Base-by-base conservation (phyloP, 2,329 filamentous ascomycete species). In the Alternaria gansuensis region DNA sequence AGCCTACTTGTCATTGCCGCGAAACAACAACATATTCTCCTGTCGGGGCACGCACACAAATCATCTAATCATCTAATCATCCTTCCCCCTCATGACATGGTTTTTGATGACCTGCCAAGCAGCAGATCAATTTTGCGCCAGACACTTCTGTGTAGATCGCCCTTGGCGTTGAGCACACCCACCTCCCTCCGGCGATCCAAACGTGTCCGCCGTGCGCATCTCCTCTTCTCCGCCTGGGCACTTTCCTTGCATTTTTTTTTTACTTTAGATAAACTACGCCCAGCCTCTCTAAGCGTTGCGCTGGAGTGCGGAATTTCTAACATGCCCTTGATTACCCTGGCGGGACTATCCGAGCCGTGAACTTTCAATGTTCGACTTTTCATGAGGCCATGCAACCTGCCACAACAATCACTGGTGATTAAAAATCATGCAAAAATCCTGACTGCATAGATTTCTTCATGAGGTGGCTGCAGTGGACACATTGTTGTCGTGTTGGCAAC, bases 111-210 rank as follows among this genome's bases (percentile, higher is more conserved):
- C 48, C 37, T 23, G 53, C 52, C 54, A 51, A 52, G 51, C 43
- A 41, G 61, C 34, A 62, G 53, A 64, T 64, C 55, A 51, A 50
- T 62, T 49, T 58, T 50, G 50, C 56, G 36, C 57, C 53, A 57
- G 51, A 46, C 46, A 49, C 49, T 59, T 53, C 41, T 31, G 45
- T 54, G 61, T 51, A 60, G 63, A 66, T 64, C 51, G 44, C 51
- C 39, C 63, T 66, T 59, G 61, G 63, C 60, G 51, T 58, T 63
- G 57, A 57, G 55, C 49, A 39, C 46, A 49, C 40, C 48, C 50
- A 48, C 37, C 46, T 44, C 50, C 34, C 52, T 57, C 57, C 50
- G 29, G 31, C 34, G 36, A 41, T 54, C 54, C 57, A 53, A 48
- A 50, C 41, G 29, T 57, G 45, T 59, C 49, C 53, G 53, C 59